Base-by-base conservation (phyloP, 176 grass and related monocot genomes). In the Elymus sibiricus region DNA sequence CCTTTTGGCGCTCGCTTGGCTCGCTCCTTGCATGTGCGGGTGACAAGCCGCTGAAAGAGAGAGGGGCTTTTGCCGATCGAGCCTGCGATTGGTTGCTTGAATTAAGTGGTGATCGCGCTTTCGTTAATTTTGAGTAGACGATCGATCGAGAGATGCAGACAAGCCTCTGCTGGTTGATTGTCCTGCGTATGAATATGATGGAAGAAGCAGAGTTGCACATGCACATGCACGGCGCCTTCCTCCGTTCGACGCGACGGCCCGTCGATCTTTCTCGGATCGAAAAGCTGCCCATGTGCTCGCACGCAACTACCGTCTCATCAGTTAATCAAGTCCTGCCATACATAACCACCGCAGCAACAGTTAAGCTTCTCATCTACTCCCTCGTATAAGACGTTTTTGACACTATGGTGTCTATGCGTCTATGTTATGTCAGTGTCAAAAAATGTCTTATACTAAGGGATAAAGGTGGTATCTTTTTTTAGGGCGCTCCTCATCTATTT, bases 11-110 rank as follows among this genome's bases (percentile, higher is more conserved):
- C 63, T 66, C 16, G 53, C 17, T 56, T 56, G 16, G 19, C 38
- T 40, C 6, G 6, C 38, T 40, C 38, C 38, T 40, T 29, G 59
- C 80, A 83, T 83, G 62, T 88, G 79, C 71, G 40, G 16, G 86
- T 83, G 86, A 70, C 80, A 27, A 59, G 58, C 17, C 12, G 56
- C 40, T 35, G 32, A 64, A 84, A 76, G 70, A 19, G 61, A 43
- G 34, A 22, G 5, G 2, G 7, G 39, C 26, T 68, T 60, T 73
- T 62, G 59, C 8, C 16, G 49, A 51, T 53, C 16, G 16, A 19
- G 16, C 49, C n/a, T 11, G n/a, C 21, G 21, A n/a, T 26, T 11
- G 59, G n/a, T 61, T 19, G 7, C 53, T 22, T 9, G 19, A 58
- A 58, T 58, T 9, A 56, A 58, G 9, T 3, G 14, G 55, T 58